Evolutionary conservation across 78 protist genomes (phyloP).

Genomic region (Cavenderia fasciculata): DNA sequence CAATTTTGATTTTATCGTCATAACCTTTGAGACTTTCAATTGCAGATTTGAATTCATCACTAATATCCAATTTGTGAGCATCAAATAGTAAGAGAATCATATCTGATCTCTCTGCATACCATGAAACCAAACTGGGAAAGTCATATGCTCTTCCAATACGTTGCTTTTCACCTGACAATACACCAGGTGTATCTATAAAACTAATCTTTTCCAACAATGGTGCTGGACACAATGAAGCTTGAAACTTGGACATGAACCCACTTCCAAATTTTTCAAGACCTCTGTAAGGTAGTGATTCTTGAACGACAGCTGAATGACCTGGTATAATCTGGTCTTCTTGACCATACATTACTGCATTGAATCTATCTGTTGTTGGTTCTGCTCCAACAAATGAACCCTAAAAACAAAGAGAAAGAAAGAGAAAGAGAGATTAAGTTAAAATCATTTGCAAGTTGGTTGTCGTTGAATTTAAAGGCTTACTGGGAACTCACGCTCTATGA

Average conservation of each 20-base stretch:
- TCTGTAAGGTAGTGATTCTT: constrained; percentile 86
- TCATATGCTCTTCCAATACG: constrained; percentile 88
- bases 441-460: no score
- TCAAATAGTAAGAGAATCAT: constrained; percentile 94
- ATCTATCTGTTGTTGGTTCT: constrained; percentile 88
- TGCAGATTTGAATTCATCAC: constrained; percentile 85
- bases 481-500: constrained; percentile 60
- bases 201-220: constrained; percentile 79
- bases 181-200: constrained; percentile 96
- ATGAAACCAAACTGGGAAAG: constrained; percentile 76
- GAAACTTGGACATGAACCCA: constrained; percentile 54
- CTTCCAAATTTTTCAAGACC: constrained; percentile 88
- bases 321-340: constrained; percentile 82
- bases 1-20: constrained; percentile 93
- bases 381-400: no score
- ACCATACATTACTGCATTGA: constrained; percentile 93
- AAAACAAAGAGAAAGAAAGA: no score
- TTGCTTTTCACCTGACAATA: constrained; percentile 91
- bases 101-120: constrained; percentile 94
- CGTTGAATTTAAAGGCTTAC: no score
- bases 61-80: constrained; percentile 94
- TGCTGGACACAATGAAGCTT: constrained; percentile 23
- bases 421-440: no score
- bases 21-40: constrained; percentile 85
- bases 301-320: constrained; percentile 87